Conservation (phyloP, 2,329 filamentous ascomycete species). For the Onygenales sp. region DNA sequence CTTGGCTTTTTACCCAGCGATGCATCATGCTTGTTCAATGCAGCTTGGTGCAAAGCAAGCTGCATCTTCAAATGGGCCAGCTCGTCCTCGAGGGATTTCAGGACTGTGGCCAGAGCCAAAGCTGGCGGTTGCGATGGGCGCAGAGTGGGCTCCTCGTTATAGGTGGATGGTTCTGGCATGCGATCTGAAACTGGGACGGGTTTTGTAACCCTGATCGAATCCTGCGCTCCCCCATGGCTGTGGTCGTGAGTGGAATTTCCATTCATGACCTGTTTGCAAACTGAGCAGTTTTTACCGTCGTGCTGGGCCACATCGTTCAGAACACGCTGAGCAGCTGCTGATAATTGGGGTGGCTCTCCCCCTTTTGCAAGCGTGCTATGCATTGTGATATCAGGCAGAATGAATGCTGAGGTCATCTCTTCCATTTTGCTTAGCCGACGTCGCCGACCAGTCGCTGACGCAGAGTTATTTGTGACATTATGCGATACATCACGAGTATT, state of each 20-base stretch:
- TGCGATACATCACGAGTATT: not conserved
- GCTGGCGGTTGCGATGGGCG: slow-evolving; percentile 58
- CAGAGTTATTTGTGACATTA: not conserved
- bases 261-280: slow-evolving; percentile 40
- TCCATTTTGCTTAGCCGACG: slow-evolving; percentile 36
- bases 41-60: slow-evolving; percentile 50
- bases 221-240: slow-evolving; percentile 12
- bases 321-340: slow-evolving; percentile 31
- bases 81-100: slow-evolving; percentile 75
- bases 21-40: slow-evolving; percentile 59
- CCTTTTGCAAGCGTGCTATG: slow-evolving; percentile 18
- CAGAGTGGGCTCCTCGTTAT: slow-evolving; percentile 48
- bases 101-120: slow-evolving; percentile 67
- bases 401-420: slow-evolving; percentile 56
- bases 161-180: slow-evolving; percentile 24
- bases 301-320: slow-evolving; percentile 38
- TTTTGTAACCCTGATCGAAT: slow-evolving; percentile 37
- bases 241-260: slow-evolving; percentile 27
- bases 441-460: slow-evolving; percentile 28
- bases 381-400: slow-evolving; percentile 54
- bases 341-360: slow-evolving; percentile 23
- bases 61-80: slow-evolving; percentile 64
- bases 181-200: slow-evolving; percentile 43
- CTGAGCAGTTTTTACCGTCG: slow-evolving; percentile 46
- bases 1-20: slow-evolving; percentile 56